Conservation (phyloP, 2,329 filamentous ascomycete genomes). For the Stemphylium beticola region DNA sequence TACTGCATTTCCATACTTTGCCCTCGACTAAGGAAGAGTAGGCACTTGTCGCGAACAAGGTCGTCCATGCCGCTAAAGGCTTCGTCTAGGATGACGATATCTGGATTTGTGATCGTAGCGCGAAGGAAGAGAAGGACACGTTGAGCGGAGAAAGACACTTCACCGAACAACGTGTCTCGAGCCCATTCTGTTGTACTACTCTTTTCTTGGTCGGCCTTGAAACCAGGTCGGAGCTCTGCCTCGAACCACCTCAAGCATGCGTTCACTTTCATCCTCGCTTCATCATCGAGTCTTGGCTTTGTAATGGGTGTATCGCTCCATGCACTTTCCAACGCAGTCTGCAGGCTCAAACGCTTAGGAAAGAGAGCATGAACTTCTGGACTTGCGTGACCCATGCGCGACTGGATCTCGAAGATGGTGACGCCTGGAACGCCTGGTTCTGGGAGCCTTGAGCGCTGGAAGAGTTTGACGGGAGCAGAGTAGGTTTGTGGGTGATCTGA, state of each 20-base stretch:
- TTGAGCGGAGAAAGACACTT: constrained; percentile 80
- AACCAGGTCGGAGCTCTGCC: constrained; percentile 70
- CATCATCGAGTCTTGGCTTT: constrained; percentile 67
- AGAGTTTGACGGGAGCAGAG: constrained; percentile 83
- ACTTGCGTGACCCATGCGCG: constrained; percentile 87
- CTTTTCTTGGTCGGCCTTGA: constrained; percentile 8
- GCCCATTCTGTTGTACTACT: constrained; percentile 66
- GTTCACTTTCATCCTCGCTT: constrained; percentile 67
- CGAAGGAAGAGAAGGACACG: constrained; percentile 81
- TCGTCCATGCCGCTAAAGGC: constrained; percentile 60
- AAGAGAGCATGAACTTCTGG: constrained; percentile 95
- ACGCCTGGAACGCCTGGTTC: constrained; percentile 74
- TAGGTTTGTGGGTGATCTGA: constrained; percentile 97
- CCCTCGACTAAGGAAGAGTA: constrained; percentile 71
- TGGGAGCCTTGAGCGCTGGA: constrained; percentile 81
- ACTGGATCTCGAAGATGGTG: constrained; percentile 91
- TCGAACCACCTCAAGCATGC: constrained; percentile 78
- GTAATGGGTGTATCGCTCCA: constrained; percentile 88
- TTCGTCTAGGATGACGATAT: constrained; percentile 59
- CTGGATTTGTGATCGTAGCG: constrained; percentile 53
- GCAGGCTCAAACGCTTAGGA: constrained; percentile 75
- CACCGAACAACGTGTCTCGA: constrained; percentile 70
- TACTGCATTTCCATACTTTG: constrained; percentile 47
- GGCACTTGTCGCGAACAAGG: constrained; percentile 79
- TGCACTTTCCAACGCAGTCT: constrained; percentile 79